Evolutionary conservation across 164 flowering plant species (phyloP).

Genomic region (Aristolochia fimbriata): DNA sequence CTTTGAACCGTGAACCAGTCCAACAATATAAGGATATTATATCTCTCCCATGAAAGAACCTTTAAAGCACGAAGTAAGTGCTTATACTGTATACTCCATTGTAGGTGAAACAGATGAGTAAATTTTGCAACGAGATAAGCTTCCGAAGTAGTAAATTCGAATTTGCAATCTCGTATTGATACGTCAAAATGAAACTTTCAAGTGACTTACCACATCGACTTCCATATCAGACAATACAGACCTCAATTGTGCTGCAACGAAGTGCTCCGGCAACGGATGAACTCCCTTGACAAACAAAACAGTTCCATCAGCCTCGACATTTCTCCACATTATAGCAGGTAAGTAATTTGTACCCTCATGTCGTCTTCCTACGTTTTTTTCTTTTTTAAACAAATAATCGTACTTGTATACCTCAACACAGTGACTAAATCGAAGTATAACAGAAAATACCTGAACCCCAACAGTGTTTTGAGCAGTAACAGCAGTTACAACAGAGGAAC

Average conservation of each 20-base stretch:
- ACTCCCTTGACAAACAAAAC: conserved; percentile 39
- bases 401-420: background rate
- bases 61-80: too few relatives aligned
- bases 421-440: background rate
- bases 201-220: conserved; percentile 71
- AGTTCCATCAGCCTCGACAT: background rate
- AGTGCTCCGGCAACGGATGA: conserved; percentile 48
- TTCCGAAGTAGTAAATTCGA: background rate
- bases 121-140: background rate
- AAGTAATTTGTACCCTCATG: too few relatives aligned
- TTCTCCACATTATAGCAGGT: too few relatives aligned
- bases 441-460: conserved; percentile 75
- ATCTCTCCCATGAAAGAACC: too few relatives aligned
- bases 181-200: background rate
- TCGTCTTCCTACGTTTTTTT: background rate
- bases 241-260: conserved; percentile 63
- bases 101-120: too few relatives aligned
- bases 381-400: background rate
- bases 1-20: too few relatives aligned
- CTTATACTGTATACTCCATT: too few relatives aligned
- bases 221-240: conserved; percentile 93
- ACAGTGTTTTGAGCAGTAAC: conserved; percentile 90
- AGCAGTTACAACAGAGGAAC: conserved; percentile 91
- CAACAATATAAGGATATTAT: too few relatives aligned
- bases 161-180: background rate